These are phyloP conservation scores for Colletotrichum cordylinicola DNA, from an alignment of 2,329 filamentous ascomycete genomes.

Conservation along the genomic window DNA sequence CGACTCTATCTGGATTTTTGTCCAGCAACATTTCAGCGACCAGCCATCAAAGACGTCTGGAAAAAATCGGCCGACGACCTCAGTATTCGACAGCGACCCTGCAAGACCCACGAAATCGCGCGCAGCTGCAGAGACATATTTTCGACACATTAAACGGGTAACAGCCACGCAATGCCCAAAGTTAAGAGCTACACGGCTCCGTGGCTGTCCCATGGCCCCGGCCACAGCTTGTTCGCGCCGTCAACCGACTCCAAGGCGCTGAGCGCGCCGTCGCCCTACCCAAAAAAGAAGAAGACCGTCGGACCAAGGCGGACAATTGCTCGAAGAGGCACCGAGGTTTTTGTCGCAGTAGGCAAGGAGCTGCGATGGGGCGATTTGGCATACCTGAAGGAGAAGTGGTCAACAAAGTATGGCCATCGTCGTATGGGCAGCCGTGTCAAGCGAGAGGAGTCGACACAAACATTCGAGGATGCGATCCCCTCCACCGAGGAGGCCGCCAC, in stretches of 20 bases:
- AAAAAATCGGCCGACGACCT: not conserved
- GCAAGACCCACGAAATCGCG: not conserved
- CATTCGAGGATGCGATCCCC: constrained; percentile 36
- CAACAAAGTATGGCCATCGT: constrained; percentile 32
- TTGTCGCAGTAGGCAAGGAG: constrained; percentile 86
- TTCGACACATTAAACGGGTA: not conserved
- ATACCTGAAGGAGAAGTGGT: constrained; percentile 71
- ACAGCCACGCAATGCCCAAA: constrained; percentile 72
- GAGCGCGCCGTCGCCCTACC: constrained; percentile 39
- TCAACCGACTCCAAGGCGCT: constrained; percentile 35
- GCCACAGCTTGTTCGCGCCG: constrained; percentile 77
- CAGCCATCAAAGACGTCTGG: not conserved
- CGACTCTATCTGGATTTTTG: constrained; percentile 5
- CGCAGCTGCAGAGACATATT: not conserved
- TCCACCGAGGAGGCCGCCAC: constrained; percentile 29
- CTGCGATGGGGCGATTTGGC: constrained; percentile 90
- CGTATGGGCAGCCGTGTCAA: constrained; percentile 48
- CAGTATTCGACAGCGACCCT: not conserved
- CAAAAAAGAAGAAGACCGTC: constrained; percentile 46
- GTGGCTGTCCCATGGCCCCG: constrained; percentile 84
- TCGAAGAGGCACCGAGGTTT: constrained; percentile 83
- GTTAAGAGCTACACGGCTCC: constrained; percentile 84
- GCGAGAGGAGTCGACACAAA: constrained; percentile 49
- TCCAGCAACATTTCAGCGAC: not conserved
- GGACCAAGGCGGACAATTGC: constrained; percentile 75